Conservation (phyloP, 768 basidiomycete genomes). For the Goffeauzyma gilvescens region DNA sequence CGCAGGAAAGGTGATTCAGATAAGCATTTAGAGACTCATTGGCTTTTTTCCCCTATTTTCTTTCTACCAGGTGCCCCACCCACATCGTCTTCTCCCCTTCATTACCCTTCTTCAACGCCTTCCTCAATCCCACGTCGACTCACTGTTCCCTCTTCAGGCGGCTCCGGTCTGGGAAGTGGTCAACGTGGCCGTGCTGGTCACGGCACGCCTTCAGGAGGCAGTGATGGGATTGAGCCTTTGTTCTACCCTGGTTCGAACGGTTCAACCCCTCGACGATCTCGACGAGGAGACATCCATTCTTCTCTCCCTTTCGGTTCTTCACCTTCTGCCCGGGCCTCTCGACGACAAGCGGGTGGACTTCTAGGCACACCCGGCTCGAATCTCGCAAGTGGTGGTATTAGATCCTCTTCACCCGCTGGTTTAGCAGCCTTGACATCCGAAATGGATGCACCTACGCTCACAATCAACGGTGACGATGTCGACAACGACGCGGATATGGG, state of each 20-base stretch:
- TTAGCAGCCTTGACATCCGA: conserved; percentile 3
- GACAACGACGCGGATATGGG: too few relatives aligned
- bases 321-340: too few relatives aligned
- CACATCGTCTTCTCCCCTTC: conserved; percentile 5
- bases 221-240: background rate
- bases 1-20: background rate
- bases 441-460: conserved; percentile 6
- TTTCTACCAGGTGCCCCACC: conserved; percentile 1
- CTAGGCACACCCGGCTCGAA: background rate
- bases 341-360: too few relatives aligned
- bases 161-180: too few relatives aligned
- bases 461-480: conserved; percentile 33
- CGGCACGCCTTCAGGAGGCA: background rate
- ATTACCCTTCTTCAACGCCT: conserved; percentile 7
- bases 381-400: conserved; percentile 1
- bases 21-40: too few relatives aligned
- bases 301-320: conserved; percentile 50
- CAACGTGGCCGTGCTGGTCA: too few relatives aligned
- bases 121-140: conserved; percentile 34
- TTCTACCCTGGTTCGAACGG: conserved; percentile 32
- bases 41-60: too few relatives aligned
- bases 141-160: conserved; percentile 35
- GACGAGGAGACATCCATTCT: conserved; percentile 81
- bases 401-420: conserved; percentile 10
- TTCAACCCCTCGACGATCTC: conserved; percentile 48